Evolutionary conservation across 495 filamentous ascomycete genomes (phyloP).

Genomic region (Xylaria palmicola): DNA sequence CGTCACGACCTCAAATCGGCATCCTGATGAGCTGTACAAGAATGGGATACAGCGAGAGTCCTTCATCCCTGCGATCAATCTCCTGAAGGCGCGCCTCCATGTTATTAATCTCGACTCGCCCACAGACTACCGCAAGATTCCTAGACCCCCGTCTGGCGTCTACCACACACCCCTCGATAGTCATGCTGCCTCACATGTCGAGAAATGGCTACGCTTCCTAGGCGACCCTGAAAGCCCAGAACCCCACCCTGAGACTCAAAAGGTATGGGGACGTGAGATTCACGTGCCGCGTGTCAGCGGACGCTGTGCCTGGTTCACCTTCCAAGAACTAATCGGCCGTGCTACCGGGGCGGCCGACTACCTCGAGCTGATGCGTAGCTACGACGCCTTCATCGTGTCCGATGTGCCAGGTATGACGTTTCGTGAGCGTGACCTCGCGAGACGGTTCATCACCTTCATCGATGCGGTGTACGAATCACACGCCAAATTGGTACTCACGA

Average conservation of each 20-base stretch:
- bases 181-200: constrained; percentile 73
- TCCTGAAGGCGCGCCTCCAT: constrained; percentile 76
- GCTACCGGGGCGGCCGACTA: constrained; percentile 94
- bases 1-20: constrained; percentile 94
- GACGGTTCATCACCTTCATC: constrained; percentile 95
- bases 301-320: constrained; percentile 82
- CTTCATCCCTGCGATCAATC: constrained; percentile 92
- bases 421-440: constrained; percentile 79
- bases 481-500: constrained; percentile 94
- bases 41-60: constrained; percentile 96
- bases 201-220: constrained; percentile 93
- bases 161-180: constrained; percentile 81
- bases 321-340: constrained; percentile 81
- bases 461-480: constrained; percentile 86
- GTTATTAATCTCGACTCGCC: constrained; percentile 93
- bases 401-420: constrained; percentile 90
- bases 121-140: constrained; percentile 96
- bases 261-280: constrained; percentile 93
- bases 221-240: constrained; percentile 78
- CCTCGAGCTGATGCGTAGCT: constrained; percentile 85
- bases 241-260: constrained; percentile 72
- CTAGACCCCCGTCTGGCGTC: constrained; percentile 87
- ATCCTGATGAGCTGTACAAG: constrained; percentile 93
- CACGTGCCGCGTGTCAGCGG: constrained; percentile 85
- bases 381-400: constrained; percentile 88